Conservation (phyloP, 768 basidiomycete genomes). For the Scleroderma citrinum region DNA sequence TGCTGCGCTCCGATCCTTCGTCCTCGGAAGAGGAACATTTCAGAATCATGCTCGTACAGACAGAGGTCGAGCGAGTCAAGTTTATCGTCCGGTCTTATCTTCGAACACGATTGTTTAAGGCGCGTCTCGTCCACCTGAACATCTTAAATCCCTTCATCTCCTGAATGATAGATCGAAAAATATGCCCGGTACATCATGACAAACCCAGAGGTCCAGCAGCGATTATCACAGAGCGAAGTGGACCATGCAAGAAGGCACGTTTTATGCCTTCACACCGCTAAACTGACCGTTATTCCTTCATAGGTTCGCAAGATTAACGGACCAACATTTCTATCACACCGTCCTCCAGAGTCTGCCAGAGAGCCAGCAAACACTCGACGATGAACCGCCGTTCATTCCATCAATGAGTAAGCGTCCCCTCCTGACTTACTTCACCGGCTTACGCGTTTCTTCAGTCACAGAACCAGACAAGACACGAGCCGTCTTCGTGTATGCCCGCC, state of each 20-base stretch:
- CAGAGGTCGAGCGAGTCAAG: constrained; percentile 90
- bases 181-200: constrained; percentile 75
- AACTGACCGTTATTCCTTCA: background rate
- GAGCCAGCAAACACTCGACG: constrained; percentile 70
- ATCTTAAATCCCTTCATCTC: background rate
- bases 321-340: constrained; percentile 71
- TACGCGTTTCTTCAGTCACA: constrained; percentile 50
- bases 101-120: constrained; percentile 82
- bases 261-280: background rate
- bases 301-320: constrained; percentile 73
- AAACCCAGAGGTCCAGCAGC: constrained; percentile 66
- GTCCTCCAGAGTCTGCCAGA: constrained; percentile 82
- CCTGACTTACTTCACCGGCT: constrained; percentile 4
- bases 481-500: constrained; percentile 77
- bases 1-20: constrained; percentile 71
- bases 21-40: constrained; percentile 93
- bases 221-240: constrained; percentile 77
- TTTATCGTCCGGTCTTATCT: constrained; percentile 89
- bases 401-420: constrained; percentile 56
- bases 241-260: constrained; percentile 67
- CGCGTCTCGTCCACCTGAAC: constrained; percentile 22
- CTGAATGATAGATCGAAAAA: constrained; percentile 68
- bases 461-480: constrained; percentile 70
- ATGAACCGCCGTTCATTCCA: constrained; percentile 61
- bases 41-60: constrained; percentile 87